Evolutionary conservation across 768 basidiomycete genomes (phyloP).

Genomic region (Dioszegia aurantiaca): DNA sequence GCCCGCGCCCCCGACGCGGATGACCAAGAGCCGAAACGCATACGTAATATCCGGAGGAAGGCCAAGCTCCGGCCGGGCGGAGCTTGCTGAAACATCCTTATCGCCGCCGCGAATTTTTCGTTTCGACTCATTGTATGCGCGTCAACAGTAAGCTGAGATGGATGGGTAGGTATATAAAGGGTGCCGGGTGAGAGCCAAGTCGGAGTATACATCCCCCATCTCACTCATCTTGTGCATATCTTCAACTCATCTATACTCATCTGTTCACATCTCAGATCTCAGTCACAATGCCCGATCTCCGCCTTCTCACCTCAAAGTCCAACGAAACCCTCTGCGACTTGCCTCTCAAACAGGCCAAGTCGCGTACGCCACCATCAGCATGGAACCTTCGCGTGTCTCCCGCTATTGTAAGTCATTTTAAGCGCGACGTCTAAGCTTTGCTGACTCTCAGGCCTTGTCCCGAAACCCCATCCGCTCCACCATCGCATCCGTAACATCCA

Average conservation of each 20-base stretch:
- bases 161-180: conserved; percentile 11
- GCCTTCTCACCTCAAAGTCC: conserved; percentile 3
- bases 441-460: conserved; percentile 27
- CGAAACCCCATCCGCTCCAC: conserved; percentile 48
- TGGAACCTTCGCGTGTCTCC: conserved; percentile 45
- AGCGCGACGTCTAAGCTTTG: not conserved
- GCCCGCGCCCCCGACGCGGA: too few relatives aligned
- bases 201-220: conserved; percentile 1
- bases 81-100: conserved; percentile 11
- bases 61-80: conserved; percentile 22
- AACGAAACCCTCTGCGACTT: not conserved
- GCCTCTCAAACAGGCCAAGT: conserved; percentile 13
- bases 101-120: not conserved
- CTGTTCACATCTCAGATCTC: conserved; percentile 25
- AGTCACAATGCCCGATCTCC: conserved; percentile 18
- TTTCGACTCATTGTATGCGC: not conserved
- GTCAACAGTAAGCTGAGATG: not conserved
- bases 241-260: not conserved
- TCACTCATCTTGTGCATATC: not conserved
- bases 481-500: conserved; percentile 38
- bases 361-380: conserved; percentile 7
- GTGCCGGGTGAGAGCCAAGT: not conserved
- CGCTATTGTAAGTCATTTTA: conserved; percentile 30
- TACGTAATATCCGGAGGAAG: not conserved
- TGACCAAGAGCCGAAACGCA: too few relatives aligned